Evolutionary conservation across 2,329 filamentous ascomycete species (phyloP).

Genomic region (Ploettnerulaceae sp.): DNA sequence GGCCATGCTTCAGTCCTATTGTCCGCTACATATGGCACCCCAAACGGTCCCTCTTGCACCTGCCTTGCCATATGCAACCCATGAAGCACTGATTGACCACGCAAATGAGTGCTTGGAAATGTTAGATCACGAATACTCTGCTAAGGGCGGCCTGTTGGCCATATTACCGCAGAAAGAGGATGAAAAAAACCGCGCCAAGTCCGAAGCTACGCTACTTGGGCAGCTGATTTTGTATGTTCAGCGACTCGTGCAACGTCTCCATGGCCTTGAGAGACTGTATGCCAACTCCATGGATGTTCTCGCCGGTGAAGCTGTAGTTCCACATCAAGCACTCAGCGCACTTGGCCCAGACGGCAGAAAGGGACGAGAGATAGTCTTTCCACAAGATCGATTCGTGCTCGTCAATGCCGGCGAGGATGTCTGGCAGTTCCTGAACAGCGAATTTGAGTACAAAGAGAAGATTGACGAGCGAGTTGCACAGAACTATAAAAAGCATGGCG

Average conservation of each 20-base stretch:
- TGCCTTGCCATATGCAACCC: conserved; percentile 27
- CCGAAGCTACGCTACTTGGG: conserved; percentile 49
- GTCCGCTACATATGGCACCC: conserved; percentile 24
- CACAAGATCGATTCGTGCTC: conserved; percentile 52
- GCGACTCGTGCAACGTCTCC: conserved; percentile 48
- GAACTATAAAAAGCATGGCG: conserved; percentile 36
- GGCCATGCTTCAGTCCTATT: conserved; percentile 20
- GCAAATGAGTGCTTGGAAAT: conserved; percentile 56
- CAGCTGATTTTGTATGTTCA: conserved; percentile 53
- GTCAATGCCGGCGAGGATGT: conserved; percentile 51
- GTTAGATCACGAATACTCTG: conserved; percentile 53
- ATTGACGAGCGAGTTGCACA: conserved; percentile 39
- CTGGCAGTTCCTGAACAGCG: conserved; percentile 41
- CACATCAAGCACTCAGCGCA: conserved; percentile 47
- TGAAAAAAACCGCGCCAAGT: conserved; percentile 38
- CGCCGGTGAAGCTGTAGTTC: conserved; percentile 45
- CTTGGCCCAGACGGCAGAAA: conserved; percentile 47
- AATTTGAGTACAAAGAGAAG: conserved; percentile 37
- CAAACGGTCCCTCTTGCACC: conserved; percentile 6
- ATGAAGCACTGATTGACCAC: conserved; percentile 45
- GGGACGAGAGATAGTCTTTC: conserved; percentile 46
- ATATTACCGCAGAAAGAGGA: conserved; percentile 44
- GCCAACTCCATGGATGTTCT: conserved; percentile 48
- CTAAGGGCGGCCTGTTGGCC: conserved; percentile 51
- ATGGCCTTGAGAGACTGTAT: conserved; percentile 52